These are phyloP conservation scores for Acorus calamus DNA, from an alignment of 106 monocot species.

Conservation along the genomic window DNA sequence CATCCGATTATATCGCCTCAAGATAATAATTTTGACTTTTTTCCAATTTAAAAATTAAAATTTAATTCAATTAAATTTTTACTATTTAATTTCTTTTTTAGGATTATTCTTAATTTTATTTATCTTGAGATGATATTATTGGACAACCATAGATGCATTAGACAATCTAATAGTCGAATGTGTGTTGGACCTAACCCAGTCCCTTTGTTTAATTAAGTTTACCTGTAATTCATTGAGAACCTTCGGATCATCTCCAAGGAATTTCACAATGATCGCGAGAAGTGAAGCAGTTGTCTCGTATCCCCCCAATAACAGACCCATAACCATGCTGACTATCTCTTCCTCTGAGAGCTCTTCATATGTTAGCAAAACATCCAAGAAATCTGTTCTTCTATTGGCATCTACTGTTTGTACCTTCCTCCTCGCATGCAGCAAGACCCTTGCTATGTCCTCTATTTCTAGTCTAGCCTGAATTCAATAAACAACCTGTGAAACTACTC, in stretches of 20 bases:
- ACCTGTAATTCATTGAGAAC: conserved; percentile 8
- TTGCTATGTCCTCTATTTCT: conserved; percentile 7
- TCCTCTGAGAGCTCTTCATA: conserved; percentile 8
- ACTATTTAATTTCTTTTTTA: no score
- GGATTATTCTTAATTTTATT: no score
- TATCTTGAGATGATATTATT: not conserved
- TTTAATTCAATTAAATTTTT: not conserved
- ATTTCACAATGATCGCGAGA: conserved; percentile 12
- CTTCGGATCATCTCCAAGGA: conserved; percentile 6
- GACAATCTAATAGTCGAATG: not conserved
- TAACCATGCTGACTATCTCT: conserved; percentile 14
- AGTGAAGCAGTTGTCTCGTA: conserved; percentile 33
- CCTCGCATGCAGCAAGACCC: not conserved
- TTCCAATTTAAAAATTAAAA: not conserved
- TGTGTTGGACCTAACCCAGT: no score
- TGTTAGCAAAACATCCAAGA: conserved; percentile 19
- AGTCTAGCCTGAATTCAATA: conserved; percentile 9
- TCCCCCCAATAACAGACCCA: conserved; percentile 26
- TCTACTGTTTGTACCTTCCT: not conserved
- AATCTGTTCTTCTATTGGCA: conserved; percentile 9
- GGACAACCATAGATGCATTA: not conserved
- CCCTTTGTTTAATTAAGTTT: not conserved
- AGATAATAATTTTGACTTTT: no score
- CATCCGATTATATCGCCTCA: no score
- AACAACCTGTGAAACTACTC: no score